Conservation (phyloP, 768 basidiomycete species). For the Crassisporium funariophilum region DNA sequence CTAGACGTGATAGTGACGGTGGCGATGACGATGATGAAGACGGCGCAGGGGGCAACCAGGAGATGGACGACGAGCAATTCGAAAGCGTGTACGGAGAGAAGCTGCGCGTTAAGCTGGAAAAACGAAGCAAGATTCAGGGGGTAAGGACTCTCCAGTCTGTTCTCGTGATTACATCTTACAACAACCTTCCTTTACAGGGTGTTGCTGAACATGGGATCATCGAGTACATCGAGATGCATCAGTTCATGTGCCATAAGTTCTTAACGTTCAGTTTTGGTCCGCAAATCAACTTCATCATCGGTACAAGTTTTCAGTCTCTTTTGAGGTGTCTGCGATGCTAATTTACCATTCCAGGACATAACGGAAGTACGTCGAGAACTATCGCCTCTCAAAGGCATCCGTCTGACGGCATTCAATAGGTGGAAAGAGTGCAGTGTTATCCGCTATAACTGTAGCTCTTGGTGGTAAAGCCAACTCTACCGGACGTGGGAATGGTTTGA, state of each 20-base stretch:
- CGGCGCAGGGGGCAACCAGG: constrained; percentile 38
- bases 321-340: constrained; percentile 1
- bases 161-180: too few relatives aligned
- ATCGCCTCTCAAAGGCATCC: neutral
- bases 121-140: constrained; percentile 46
- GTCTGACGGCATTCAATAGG: constrained; percentile 45
- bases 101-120: constrained; percentile 57
- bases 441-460: constrained; percentile 89
- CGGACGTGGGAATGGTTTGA: constrained; percentile 83
- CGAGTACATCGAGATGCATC: constrained; percentile 79
- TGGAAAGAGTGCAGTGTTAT: constrained; percentile 93
- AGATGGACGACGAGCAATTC: constrained; percentile 65
- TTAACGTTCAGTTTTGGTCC: constrained; percentile 85
- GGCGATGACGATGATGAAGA: constrained; percentile 28
- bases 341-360: constrained; percentile 60
- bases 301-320: constrained; percentile 37
- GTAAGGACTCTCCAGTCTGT: constrained; percentile 35
- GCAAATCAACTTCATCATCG: constrained; percentile 97
- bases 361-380: constrained; percentile 71
- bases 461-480: constrained; percentile 94
- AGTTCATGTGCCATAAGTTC: constrained; percentile 96
- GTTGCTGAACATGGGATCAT: constrained; percentile 89
- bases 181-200: constrained; percentile 42
- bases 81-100: constrained; percentile 61
- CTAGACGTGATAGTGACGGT: constrained; percentile 33